Evolutionary conservation across 768 basidiomycete species (phyloP).

Genomic region (Boletus tomentosulus): DNA sequence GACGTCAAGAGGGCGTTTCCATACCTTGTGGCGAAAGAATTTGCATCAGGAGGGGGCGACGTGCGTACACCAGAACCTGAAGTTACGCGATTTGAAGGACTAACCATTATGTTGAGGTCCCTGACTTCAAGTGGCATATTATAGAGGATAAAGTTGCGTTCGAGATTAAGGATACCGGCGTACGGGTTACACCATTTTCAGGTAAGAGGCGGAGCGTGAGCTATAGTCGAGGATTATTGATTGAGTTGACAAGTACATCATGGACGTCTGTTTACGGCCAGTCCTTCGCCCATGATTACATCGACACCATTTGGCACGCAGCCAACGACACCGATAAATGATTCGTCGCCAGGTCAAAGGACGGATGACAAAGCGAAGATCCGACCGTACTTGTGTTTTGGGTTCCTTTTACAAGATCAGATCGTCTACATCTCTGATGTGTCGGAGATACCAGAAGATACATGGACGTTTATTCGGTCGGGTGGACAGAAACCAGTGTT

Average conservation of each 20-base stretch:
- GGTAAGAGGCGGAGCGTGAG: slow-evolving; percentile 38
- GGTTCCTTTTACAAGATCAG: slow-evolving; percentile 62
- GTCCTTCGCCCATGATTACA: slow-evolving; percentile 35
- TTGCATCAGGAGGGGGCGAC: slow-evolving; percentile 77
- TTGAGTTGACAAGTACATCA: slow-evolving; percentile 54
- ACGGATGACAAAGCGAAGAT: slow-evolving; percentile 22
- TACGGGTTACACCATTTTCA: slow-evolving; percentile 60
- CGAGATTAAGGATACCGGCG: slow-evolving; percentile 60
- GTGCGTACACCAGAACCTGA: slow-evolving; percentile 35
- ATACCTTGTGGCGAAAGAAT: slow-evolving; percentile 73
- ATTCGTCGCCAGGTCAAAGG: slow-evolving; percentile 23
- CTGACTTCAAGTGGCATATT: slow-evolving; percentile 80
- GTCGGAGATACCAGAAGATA: slow-evolving; percentile 70
- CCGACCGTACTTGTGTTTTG: slow-evolving; percentile 62
- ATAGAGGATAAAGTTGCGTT: slow-evolving; percentile 67
- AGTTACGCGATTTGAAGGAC: background rate
- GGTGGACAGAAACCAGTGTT: slow-evolving; percentile 43
- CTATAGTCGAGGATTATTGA: background rate
- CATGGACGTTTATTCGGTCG: slow-evolving; percentile 50
- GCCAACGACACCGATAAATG: slow-evolving; percentile 32
- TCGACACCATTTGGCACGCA: slow-evolving; percentile 39
- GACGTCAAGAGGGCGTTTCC: slow-evolving; percentile 74
- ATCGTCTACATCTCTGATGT: slow-evolving; percentile 83
- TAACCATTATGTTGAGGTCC: slow-evolving; percentile 47
- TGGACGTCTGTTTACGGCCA: slow-evolving; percentile 55